Evolutionary conservation across 2,329 filamentous ascomycete species (phyloP).

Genomic region (Ophiostoma australiae): DNA sequence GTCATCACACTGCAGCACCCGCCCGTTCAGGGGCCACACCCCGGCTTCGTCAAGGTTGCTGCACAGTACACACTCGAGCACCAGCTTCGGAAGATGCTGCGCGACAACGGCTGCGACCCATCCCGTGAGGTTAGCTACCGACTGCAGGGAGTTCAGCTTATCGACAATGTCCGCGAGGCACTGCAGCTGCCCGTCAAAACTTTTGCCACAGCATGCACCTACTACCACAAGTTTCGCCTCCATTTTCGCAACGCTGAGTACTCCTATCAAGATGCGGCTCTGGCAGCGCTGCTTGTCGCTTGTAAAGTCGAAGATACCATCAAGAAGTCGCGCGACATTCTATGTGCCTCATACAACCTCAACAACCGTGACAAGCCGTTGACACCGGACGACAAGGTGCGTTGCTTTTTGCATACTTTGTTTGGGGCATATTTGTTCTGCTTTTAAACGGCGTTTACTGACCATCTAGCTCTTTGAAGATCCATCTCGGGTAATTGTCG

Average conservation of each 20-base stretch:
- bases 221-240: constrained; percentile 90
- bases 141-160: constrained; percentile 80
- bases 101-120: constrained; percentile 64
- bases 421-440: not conserved
- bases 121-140: constrained; percentile 75
- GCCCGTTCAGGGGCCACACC: constrained; percentile 30
- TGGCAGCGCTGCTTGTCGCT: constrained; percentile 82
- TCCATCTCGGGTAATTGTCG: constrained; percentile 75
- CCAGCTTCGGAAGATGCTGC: constrained; percentile 67
- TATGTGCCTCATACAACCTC: constrained; percentile 84
- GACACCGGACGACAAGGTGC: constrained; percentile 75
- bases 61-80: constrained; percentile 78
- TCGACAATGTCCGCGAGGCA: constrained; percentile 74
- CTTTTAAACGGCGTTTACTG: not conserved
- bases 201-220: constrained; percentile 83
- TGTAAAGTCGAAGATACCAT: constrained; percentile 98
- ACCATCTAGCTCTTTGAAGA: constrained; percentile 56
- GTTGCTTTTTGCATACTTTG: not conserved
- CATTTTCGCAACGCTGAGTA: constrained; percentile 82
- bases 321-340: constrained; percentile 91
- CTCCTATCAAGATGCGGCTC: constrained; percentile 77
- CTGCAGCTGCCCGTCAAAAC: constrained; percentile 86
- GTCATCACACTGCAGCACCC: constrained; percentile 20
- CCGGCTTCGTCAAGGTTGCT: constrained; percentile 47
- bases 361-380: constrained; percentile 64